Evolutionary conservation across 352 stramenopile genomes (phyloP).

Genomic region (Phytophthora lateralis): DNA sequence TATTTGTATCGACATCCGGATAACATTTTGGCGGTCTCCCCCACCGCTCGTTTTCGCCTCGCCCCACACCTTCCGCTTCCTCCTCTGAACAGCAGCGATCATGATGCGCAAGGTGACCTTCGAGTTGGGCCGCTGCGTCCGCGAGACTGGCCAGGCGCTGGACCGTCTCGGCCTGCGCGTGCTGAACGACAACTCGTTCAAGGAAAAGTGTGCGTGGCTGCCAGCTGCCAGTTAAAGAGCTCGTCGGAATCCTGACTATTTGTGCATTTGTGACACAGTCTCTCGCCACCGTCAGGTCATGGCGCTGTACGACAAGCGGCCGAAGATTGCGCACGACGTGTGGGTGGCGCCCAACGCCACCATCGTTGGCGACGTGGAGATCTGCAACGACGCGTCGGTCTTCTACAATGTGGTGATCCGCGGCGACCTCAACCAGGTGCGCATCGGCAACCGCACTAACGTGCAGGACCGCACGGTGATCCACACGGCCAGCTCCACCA

Average conservation of each 20-base stretch:
- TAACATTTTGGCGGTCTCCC: not conserved
- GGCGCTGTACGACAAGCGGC: constrained; percentile 92
- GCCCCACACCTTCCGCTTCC: constrained; percentile 17
- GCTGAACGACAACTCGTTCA: constrained; percentile 85
- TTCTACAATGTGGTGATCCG: constrained; percentile 97
- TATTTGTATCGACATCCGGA: not conserved
- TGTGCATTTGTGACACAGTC: constrained; percentile 48
- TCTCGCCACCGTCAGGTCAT: constrained; percentile 94
- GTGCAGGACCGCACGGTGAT: constrained; percentile 97
- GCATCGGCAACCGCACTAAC: constrained; percentile 96
- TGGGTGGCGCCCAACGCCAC: constrained; percentile 97
- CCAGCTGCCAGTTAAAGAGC: not conserved
- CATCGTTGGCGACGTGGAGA: constrained; percentile 95
- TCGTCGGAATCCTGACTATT: not conserved
- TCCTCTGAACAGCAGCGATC: constrained; percentile 32
- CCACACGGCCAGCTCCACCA: constrained; percentile 88
- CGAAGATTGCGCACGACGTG: constrained; percentile 90
- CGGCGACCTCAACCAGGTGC: constrained; percentile 92
- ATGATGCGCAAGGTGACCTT: constrained; percentile 92
- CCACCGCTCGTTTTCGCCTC: not conserved
- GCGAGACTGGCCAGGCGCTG: constrained; percentile 96
- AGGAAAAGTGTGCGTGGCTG: constrained; percentile 85
- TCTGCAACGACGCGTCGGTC: constrained; percentile 94
- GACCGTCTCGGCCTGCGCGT: constrained; percentile 94
- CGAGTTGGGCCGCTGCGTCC: constrained; percentile 91